Evolutionary conservation across 805 yeast species (phyloP).

Genomic region (Wickerhamomyces silvicola): DNA sequence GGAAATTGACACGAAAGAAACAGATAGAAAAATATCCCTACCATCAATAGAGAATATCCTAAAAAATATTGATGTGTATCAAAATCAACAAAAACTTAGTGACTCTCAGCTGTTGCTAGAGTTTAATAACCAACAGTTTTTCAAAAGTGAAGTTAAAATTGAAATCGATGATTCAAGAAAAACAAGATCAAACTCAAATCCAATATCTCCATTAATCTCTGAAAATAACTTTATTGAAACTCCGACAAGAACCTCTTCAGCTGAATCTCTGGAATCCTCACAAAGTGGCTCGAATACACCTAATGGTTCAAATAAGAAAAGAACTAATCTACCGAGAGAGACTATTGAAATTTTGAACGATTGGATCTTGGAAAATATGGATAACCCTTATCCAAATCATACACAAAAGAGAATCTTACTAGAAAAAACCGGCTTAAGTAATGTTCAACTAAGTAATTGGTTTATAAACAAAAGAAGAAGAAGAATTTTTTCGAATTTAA

Average conservation of each 20-base stretch:
- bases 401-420: constrained; percentile 67
- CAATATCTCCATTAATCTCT: constrained; percentile 3
- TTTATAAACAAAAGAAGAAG: constrained; percentile 82
- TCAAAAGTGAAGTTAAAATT: too few species aligned
- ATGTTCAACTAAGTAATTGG: constrained; percentile 82
- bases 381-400: constrained; percentile 81
- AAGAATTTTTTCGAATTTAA: constrained; percentile 37
- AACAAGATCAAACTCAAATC: constrained; percentile 1
- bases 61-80: constrained; percentile 21
- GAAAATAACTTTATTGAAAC: constrained; percentile 2
- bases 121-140: constrained; percentile 13
- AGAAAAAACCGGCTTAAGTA: constrained; percentile 68
- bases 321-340: constrained; percentile 74
- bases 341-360: constrained; percentile 65
- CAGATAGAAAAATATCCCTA: constrained; percentile 4
- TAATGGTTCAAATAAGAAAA: constrained; percentile 27
- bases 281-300: constrained; percentile 6
- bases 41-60: constrained; percentile 22
- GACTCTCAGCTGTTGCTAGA: constrained; percentile 22
- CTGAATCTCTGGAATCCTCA: constrained; percentile 13
- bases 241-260: constrained; percentile 12
- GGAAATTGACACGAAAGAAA: not conserved
- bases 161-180: constrained; percentile 1
- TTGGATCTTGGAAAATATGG: constrained; percentile 70
- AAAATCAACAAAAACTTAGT: constrained; percentile 21